Conservation (phyloP, 768 basidiomycete genomes). For the Pisolithus microcarpus region DNA sequence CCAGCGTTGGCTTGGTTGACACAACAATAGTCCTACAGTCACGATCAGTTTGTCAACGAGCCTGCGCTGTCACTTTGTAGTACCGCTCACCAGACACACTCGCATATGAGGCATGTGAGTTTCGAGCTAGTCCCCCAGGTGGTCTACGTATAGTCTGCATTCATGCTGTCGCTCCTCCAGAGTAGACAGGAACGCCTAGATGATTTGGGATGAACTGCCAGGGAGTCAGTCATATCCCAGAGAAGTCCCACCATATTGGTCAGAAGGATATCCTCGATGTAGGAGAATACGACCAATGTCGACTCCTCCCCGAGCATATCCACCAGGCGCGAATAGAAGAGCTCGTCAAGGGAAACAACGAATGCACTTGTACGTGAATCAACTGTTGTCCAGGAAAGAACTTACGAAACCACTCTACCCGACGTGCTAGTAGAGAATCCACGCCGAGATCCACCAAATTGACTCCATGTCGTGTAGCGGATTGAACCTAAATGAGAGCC, state of each 20-base stretch:
- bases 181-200: slow-evolving; percentile 75
- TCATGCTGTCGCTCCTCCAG: slow-evolving; percentile 85
- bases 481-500: too few species aligned
- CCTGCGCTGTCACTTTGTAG: not conserved
- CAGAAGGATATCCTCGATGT: slow-evolving; percentile 88
- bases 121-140: slow-evolving; percentile 77
- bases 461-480: too few species aligned
- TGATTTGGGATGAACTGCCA: slow-evolving; percentile 2
- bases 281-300: slow-evolving; percentile 62
- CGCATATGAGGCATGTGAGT: slow-evolving; percentile 69
- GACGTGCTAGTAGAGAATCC: too few species aligned
- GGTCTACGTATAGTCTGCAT: slow-evolving; percentile 85
- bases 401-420: slow-evolving; percentile 19
- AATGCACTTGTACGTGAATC: too few species aligned
- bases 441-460: too few species aligned
- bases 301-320: too few species aligned
- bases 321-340: too few species aligned
- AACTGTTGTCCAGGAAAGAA: too few species aligned
- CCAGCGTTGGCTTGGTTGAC: slow-evolving; percentile 79
- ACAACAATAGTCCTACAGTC: slow-evolving; percentile 76
- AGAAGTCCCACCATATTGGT: slow-evolving; percentile 66
- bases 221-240: not conserved
- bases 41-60: not conserved
- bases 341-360: too few species aligned
- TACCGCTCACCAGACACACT: slow-evolving; percentile 62